These are phyloP conservation scores for Clavispora santaluciae DNA, from an alignment of 805 yeast genomes.

Conservation along the genomic window DNA sequence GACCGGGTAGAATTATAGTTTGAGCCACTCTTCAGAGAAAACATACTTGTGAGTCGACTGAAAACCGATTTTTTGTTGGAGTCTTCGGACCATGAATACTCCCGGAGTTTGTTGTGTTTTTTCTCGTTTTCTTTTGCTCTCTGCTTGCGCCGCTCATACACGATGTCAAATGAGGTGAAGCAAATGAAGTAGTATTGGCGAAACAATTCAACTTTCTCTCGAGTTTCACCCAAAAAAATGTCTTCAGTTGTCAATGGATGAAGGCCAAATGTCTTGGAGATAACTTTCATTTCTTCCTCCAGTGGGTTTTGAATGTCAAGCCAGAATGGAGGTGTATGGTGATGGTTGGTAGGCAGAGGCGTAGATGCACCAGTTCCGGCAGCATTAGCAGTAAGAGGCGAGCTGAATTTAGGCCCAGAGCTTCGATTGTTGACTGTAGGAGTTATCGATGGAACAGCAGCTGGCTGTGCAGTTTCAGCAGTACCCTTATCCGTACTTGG, in stretches of 20 bases:
- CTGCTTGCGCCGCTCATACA: conserved; percentile 60
- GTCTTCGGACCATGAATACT: conserved; percentile 11
- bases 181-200: conserved; percentile 88
- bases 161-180: conserved; percentile 61
- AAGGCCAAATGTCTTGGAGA: conserved; percentile 86
- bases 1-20: neutral
- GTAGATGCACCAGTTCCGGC: conserved; percentile 5
- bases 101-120: conserved; percentile 34
- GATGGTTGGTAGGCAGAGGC: conserved; percentile 11
- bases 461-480: neutral
- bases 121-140: conserved; percentile 44
- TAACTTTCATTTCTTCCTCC: conserved; percentile 92
- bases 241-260: conserved; percentile 97
- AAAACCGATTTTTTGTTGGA: neutral
- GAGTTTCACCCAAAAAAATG: conserved; percentile 84
- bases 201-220: conserved; percentile 54
- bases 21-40: neutral
- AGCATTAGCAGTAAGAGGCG: neutral
- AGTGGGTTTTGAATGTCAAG: conserved; percentile 88
- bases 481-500: neutral
- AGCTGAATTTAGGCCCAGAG: neutral
- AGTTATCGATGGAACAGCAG: neutral
- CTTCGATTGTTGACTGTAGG: neutral
- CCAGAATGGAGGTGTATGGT: conserved; percentile 54
- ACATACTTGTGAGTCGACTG: neutral